phyloP scores from a whole-genome alignment of 2,329 filamentous ascomycete genomes.

The Macrophomina pseudophaseolina region DNA sequence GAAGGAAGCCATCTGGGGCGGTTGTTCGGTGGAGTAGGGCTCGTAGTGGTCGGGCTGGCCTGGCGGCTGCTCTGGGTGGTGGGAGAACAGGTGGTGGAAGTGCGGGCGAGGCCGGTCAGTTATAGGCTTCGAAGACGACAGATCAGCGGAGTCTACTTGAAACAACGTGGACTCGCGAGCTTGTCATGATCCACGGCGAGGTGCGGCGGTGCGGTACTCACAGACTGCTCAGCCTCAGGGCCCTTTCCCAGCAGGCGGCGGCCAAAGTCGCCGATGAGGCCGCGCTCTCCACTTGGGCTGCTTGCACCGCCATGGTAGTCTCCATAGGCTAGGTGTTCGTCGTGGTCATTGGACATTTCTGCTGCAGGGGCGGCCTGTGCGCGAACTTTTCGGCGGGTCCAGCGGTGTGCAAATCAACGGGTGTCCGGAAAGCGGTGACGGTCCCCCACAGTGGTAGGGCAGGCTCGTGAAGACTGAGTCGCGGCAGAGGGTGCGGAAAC shows the following conservation, averaged over 20 bases:
- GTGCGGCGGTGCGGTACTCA: conserved; percentile 23
- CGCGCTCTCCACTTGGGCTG: conserved; percentile 51
- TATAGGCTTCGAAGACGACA: conserved; percentile 16
- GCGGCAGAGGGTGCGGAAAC: background rate
- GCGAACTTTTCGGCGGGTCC: conserved; percentile 23
- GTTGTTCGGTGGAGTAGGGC: conserved; percentile 28
- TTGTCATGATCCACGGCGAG: conserved; percentile 19
- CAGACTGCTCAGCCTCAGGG: conserved; percentile 25
- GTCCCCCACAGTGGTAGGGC: conserved; percentile 21
- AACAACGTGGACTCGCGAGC: conserved; percentile 10
- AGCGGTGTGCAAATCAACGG: conserved; percentile 22
- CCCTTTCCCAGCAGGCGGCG: conserved; percentile 48
- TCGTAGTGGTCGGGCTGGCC: conserved; percentile 28
- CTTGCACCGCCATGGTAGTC: conserved; percentile 50
- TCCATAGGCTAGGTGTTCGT: conserved; percentile 63
- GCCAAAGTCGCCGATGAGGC: conserved; percentile 59
- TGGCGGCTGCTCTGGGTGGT: conserved; percentile 6
- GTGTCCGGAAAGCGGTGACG: conserved; percentile 22
- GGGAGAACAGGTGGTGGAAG: conserved; percentile 10
- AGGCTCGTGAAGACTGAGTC: conserved; percentile 32
- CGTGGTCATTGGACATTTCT: conserved; percentile 33
- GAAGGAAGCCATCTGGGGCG: conserved; percentile 48
- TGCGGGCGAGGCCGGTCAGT: background rate
- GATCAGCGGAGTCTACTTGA: conserved; percentile 21
- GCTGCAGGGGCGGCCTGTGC: conserved; percentile 13